Percentiles rank a stretch among this genome's conserved stretches.
These are phyloP conservation scores for Ceratobasidium sp. DNA, from an alignment of 1,284 basidiomycete species.

Conservation along the genomic window DNA sequence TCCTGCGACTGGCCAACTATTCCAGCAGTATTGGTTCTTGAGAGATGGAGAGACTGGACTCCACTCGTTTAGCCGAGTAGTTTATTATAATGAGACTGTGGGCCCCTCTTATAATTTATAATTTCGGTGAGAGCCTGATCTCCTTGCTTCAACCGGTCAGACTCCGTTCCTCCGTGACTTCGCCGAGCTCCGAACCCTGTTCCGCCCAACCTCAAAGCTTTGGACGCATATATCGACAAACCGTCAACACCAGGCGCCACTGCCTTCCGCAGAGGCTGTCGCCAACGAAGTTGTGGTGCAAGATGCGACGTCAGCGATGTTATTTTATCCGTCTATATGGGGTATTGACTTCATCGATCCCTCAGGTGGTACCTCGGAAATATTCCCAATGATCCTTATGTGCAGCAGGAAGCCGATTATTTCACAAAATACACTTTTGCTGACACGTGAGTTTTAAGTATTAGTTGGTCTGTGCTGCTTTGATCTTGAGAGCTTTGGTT, in stretches of 20 bases:
- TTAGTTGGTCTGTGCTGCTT: constrained; percentile 37
- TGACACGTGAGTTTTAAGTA: constrained; percentile 46
- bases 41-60: constrained; percentile 47
- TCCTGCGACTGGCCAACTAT: constrained; percentile 43
- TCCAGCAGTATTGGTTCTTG: constrained; percentile 49
- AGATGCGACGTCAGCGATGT: constrained; percentile 46
- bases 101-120: constrained; percentile 31
- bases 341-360: neutral
- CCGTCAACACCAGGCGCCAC: constrained; percentile 44
- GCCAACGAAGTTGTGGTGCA: constrained; percentile 46
- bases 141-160: neutral
- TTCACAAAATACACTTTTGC: constrained; percentile 48
- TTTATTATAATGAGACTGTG: constrained; percentile 42
- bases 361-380: constrained; percentile 46
- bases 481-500: neutral
- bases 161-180: constrained; percentile 43
- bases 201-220: constrained; percentile 42
- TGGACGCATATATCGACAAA: constrained; percentile 47
- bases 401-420: constrained; percentile 46
- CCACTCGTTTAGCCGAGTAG: constrained; percentile 46
- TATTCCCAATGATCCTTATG: constrained; percentile 44
- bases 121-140: no score
- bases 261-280: constrained; percentile 45
- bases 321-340: neutral
- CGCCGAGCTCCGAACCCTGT: constrained; percentile 44